Conservation (phyloP, 371 early-diverging fungal species). For the Umbelopsis sp. region DNA sequence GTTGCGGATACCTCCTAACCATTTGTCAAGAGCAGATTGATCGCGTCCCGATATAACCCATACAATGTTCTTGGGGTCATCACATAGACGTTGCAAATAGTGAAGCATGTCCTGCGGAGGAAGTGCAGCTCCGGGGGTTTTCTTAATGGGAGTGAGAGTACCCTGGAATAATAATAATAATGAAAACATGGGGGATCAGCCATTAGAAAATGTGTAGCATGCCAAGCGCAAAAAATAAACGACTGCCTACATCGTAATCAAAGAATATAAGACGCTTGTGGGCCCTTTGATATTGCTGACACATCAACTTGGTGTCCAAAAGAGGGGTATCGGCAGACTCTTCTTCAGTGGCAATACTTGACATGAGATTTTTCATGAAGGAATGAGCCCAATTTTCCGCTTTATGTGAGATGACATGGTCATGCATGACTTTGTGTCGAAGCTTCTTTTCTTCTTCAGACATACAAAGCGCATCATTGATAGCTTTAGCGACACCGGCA, state of each 20-base stretch:
- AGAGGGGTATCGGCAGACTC: constrained; percentile 53
- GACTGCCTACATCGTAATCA: constrained; percentile 76
- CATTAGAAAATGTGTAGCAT: background rate
- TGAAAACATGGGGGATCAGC: too few relatives aligned
- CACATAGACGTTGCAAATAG: constrained; percentile 62
- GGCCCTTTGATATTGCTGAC: constrained; percentile 48
- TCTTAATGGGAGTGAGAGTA: constrained; percentile 81
- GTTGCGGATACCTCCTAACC: constrained; percentile 71
- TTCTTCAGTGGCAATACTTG: constrained; percentile 25
- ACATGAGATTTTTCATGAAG: constrained; percentile 66
- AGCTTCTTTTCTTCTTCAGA: constrained; percentile 75
- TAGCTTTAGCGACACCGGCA: constrained; percentile 86
- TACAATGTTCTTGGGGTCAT: constrained; percentile 81
- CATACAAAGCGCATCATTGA: constrained; percentile 86
- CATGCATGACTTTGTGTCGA: constrained; percentile 81
- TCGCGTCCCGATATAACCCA: constrained; percentile 95
- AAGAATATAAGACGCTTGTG: constrained; percentile 77
- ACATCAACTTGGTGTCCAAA: constrained; percentile 51
- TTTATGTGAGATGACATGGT: constrained; percentile 85
- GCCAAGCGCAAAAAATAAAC: background rate
- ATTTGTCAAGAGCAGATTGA: constrained; percentile 82
- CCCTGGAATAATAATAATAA: constrained; percentile 57
- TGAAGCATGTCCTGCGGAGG: constrained; percentile 70
- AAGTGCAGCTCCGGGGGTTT: constrained; percentile 72
- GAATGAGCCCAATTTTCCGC: constrained; percentile 89